A percentile compares a stretch with the other conserved stretches of the same genome.
Evolutionary conservation across 139 green algal genomes (phyloP).

Genomic region (Parachlorella kessleri): DNA sequence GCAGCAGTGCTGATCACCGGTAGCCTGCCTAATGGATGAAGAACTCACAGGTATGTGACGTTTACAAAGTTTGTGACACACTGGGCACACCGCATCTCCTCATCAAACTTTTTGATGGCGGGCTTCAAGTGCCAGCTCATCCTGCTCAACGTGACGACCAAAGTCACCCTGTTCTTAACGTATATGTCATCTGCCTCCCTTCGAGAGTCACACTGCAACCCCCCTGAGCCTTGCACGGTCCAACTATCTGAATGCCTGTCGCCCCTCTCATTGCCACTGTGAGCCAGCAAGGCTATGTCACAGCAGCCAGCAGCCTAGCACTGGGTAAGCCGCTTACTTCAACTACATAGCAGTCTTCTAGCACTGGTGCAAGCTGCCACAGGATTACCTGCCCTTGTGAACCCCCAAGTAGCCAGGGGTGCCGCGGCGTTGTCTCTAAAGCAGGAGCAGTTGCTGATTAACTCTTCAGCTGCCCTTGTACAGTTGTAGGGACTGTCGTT

Average conservation of each 20-base stretch:
- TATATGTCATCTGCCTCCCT: background rate
- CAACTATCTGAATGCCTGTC: background rate
- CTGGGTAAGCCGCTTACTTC: slow-evolving; percentile 21
- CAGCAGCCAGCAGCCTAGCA: slow-evolving; percentile 27
- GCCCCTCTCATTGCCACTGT: too few relatives aligned
- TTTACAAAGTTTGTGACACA: too few relatives aligned
- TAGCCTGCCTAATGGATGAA: background rate
- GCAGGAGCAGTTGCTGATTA: background rate
- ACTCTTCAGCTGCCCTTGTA: background rate
- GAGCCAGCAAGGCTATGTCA: too few relatives aligned
- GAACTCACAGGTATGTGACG: too few relatives aligned
- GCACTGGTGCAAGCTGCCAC: background rate
- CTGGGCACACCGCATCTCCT: too few relatives aligned
- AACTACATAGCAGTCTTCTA: background rate
- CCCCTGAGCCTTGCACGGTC: background rate
- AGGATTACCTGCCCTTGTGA: background rate
- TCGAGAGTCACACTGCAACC: background rate
- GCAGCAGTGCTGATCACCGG: background rate
- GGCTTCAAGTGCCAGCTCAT: too few relatives aligned
- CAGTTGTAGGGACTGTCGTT: background rate
- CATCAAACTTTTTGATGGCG: too few relatives aligned
- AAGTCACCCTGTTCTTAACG: too few relatives aligned
- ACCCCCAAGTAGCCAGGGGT: background rate
- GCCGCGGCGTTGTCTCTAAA: background rate
- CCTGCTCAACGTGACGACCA: too few relatives aligned